phyloP scores from a whole-genome alignment of 139 green algal genomes.

The Edaphochlamys debaryana region DNA sequence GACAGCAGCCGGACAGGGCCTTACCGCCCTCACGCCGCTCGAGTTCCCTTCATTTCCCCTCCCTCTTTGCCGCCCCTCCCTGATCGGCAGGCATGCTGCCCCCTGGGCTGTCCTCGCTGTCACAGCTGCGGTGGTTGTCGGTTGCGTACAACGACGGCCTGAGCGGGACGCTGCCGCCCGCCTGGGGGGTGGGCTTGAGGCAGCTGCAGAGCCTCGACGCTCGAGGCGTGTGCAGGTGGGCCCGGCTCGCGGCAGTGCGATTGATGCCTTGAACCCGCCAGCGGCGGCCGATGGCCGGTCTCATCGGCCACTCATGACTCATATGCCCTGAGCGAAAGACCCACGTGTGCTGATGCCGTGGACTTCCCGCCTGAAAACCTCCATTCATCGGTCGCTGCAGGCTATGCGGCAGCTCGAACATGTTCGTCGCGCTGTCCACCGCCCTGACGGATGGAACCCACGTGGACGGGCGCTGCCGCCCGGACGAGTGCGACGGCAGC shows the following conservation, averaged over 20 bases:
- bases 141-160: not conserved
- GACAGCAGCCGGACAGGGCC: no score
- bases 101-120: not conserved
- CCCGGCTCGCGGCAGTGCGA: no score
- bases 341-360: not conserved
- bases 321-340: not conserved
- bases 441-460: not conserved
- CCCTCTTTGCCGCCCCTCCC: not conserved
- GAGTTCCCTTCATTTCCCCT: no score
- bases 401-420: slow-evolving; percentile 8
- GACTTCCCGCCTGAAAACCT: no score
- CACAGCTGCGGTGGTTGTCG: not conserved
- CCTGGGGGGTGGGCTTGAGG: not conserved
- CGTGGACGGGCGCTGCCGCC: not conserved
- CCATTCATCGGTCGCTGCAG: not conserved
- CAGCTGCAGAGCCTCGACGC: not conserved
- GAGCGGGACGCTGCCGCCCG: not conserved
- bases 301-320: not conserved
- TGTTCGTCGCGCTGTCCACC: not conserved
- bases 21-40: no score
- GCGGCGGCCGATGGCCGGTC: no score
- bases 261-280: not conserved
- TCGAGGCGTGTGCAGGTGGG: not conserved
- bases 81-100: not conserved
- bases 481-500: not conserved